A percentile compares a stretch with the other conserved stretches of the same genome.
Conservation (phyloP, 192 early-diverging fungal species). For the Umbelopsis sp. region DNA sequence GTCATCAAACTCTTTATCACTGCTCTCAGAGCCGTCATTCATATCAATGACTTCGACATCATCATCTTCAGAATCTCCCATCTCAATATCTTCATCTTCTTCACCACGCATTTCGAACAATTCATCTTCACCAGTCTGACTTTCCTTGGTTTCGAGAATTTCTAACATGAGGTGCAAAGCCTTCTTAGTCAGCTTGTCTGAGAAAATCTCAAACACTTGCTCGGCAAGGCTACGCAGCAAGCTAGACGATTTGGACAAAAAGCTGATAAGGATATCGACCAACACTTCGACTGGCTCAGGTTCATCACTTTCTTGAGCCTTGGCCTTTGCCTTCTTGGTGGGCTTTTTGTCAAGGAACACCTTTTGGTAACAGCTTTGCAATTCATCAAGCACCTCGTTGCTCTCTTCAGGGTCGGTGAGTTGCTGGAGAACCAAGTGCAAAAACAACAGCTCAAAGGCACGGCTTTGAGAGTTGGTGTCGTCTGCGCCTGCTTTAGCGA, state of each 20-base stretch:
- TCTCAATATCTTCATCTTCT: constrained; percentile 56
- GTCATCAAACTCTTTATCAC: constrained; percentile 37
- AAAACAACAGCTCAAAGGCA: constrained; percentile 75
- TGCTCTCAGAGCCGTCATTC: constrained; percentile 26
- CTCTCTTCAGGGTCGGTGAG: constrained; percentile 68
- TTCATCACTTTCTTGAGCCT: constrained; percentile 60
- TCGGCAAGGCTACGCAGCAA: constrained; percentile 75
- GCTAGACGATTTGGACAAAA: constrained; percentile 83
- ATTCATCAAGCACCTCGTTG: constrained; percentile 66
- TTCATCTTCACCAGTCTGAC: constrained; percentile 59
- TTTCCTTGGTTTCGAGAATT: constrained; percentile 56
- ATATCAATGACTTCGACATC: constrained; percentile 40
- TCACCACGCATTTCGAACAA: constrained; percentile 53
- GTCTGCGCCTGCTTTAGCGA: constrained; percentile 6
- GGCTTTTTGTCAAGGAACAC: constrained; percentile 54
- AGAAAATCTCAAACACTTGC: constrained; percentile 86
- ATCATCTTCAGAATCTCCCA: constrained; percentile 48
- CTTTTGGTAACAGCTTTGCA: constrained; percentile 75
- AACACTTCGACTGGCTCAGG: constrained; percentile 90
- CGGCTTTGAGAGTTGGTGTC: constrained; percentile 57
- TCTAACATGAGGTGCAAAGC: constrained; percentile 76
- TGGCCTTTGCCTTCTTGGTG: constrained; percentile 44
- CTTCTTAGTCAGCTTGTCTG: constrained; percentile 70
- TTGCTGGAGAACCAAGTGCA: constrained; percentile 66
- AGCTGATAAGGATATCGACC: constrained; percentile 87